Conservation (phyloP, 352 stramenopile species). For the Phytophthora uliginosa region DNA sequence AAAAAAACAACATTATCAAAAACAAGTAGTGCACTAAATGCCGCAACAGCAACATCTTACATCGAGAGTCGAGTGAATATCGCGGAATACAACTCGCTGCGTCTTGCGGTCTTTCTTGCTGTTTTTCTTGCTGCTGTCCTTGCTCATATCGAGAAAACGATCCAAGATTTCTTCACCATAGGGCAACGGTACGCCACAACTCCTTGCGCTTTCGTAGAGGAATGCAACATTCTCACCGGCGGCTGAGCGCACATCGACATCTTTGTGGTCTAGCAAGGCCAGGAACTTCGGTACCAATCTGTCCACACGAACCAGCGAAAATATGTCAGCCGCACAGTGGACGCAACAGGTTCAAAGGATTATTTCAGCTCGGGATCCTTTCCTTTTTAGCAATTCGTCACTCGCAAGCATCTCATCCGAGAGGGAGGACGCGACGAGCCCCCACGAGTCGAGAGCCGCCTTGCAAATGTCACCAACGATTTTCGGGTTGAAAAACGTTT, state of each 20-base stretch:
- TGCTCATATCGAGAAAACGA: slow-evolving; percentile 84
- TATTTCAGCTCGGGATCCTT: neutral
- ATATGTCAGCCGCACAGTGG: neutral
- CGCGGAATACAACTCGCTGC: slow-evolving; percentile 85
- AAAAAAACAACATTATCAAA: slow-evolving; percentile 3
- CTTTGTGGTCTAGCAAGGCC: slow-evolving; percentile 76
- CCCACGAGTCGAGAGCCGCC: slow-evolving; percentile 79
- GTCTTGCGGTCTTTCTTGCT: slow-evolving; percentile 92
- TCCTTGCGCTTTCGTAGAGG: slow-evolving; percentile 75
- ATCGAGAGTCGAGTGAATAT: slow-evolving; percentile 83
- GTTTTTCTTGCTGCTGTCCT: slow-evolving; percentile 92
- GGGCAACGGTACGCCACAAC: slow-evolving; percentile 55
- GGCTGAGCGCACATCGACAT: slow-evolving; percentile 84
- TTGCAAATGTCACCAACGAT: slow-evolving; percentile 72
- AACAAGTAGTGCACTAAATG: neutral
- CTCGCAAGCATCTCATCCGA: slow-evolving; percentile 59
- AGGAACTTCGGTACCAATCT: slow-evolving; percentile 82
- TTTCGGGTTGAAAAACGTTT: slow-evolving; percentile 80
- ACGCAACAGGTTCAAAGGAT: neutral
- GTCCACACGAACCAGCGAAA: neutral
- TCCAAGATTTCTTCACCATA: slow-evolving; percentile 78
- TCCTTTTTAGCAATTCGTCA: slow-evolving; percentile 75
- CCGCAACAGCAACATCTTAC: slow-evolving; percentile 42
- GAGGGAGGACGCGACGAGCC: slow-evolving; percentile 72
- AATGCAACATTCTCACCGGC: slow-evolving; percentile 90